Evolutionary conservation across 106 monocot genomes (phyloP), one percentile per base, ranked within the genome.

Genomic region (Gastrodia elata): DNA sequence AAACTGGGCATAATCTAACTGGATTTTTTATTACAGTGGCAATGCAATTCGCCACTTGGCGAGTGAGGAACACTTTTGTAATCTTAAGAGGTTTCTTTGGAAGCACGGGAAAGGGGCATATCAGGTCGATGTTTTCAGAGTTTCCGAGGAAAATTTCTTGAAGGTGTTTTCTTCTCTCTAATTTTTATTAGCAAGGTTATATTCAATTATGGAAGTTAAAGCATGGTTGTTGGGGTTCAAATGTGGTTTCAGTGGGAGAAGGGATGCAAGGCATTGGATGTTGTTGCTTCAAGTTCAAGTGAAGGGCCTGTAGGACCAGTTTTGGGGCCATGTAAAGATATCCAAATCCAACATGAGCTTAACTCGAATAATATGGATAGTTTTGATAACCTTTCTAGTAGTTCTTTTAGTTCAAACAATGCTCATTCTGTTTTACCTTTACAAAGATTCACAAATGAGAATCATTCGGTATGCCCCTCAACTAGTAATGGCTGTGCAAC

Each of bases 391-490:
- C 85, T 68, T 68, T 80, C 68, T 74, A 71, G 77, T 57, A 33
- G 37, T 30, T 82, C 74, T 84, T 90, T 77, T 81, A 77, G 49
- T 80, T 81, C 77, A 73, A 87, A 68, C 68, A 58, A 68, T 89
- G 86, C 81, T 76, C 55, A 49, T 85, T 65, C 71, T 92, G 97
- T 97, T 93, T 79, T 86, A 72, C 97, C 97, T 97, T 97, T 97
- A 97, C 97, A 93, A 93, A 86, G 70, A 80, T 80, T 73, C 84
- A 97, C 97, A 43, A 78, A 84, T 97, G 88, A 90, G 85, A 77
- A 71, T 70, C 56, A 77, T 71, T 22, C 64, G 41, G 46, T 34
- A 77, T 71, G 64, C 73, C 52, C 34, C 79, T 52, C 71, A 43
- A 75, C 52, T 35, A n/a, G 64, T 78, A 46, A 64, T 44, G 70